These are phyloP conservation scores for Fusarium camptoceras DNA, from an alignment of 2,329 filamentous ascomycete species.

Conservation along the genomic window DNA sequence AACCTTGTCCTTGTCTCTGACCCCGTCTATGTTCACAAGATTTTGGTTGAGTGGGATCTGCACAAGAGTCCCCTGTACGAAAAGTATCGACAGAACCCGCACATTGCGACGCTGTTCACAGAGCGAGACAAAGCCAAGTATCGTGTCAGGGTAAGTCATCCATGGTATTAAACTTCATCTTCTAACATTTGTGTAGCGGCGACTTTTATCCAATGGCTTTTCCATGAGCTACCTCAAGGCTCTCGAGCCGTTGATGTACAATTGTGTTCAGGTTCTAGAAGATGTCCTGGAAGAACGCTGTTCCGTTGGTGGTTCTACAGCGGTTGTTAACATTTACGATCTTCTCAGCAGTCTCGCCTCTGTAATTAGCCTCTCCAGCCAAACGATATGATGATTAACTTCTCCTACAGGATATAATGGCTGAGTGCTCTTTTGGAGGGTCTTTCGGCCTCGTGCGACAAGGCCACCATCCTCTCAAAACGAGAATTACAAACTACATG, in stretches of 20 bases:
- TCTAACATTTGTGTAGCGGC: background rate
- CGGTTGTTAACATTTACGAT: background rate
- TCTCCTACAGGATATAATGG: background rate
- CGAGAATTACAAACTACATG: constrained; percentile 1
- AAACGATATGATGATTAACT: no score
- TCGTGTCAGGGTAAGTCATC: background rate
- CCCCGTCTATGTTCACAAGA: background rate
- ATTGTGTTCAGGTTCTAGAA: background rate
- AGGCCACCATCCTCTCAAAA: background rate
- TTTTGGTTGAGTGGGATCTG: background rate
- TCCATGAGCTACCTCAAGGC: constrained; percentile 1
- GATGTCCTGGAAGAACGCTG: background rate
- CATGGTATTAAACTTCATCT: accelerated
- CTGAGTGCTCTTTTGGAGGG: background rate
- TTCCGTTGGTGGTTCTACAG: background rate
- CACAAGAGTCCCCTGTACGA: constrained; percentile 1
- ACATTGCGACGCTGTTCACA: background rate
- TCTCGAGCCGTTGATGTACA: background rate
- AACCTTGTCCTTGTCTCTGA: background rate
- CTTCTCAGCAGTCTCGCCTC: constrained; percentile 3
- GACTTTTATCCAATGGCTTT: background rate
- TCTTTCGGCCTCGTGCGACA: background rate
- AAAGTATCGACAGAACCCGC: constrained; percentile 3
- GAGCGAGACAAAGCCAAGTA: background rate
- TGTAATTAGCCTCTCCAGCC: background rate